Percentiles rank a stretch among this genome's conserved stretches.
Evolutionary conservation across 768 basidiomycete genomes (phyloP).

Genomic region (Agaricus blazei): DNA sequence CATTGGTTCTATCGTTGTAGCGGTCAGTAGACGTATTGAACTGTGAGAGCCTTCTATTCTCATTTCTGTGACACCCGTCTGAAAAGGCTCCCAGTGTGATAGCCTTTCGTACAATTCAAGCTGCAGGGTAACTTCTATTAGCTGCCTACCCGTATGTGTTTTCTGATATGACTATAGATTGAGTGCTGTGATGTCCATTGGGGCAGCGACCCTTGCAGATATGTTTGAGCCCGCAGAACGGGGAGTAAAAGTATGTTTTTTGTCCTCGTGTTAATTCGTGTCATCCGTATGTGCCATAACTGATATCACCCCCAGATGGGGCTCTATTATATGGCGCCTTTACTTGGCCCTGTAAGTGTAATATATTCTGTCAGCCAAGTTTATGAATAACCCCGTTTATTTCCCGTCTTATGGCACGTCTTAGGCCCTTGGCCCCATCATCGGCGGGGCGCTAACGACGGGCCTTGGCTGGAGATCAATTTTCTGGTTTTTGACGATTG

Average conservation of each 20-base stretch:
- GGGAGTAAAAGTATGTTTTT: conserved; percentile 48
- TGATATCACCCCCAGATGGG: conserved; percentile 46
- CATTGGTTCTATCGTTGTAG: conserved; percentile 51
- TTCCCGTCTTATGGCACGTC: neutral
- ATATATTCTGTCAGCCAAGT: conserved; percentile 5
- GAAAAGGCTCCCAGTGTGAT: conserved; percentile 38
- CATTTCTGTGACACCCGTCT: neutral
- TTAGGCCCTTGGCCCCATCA: conserved; percentile 58
- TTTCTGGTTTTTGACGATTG: conserved; percentile 77
- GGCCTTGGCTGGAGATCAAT: conserved; percentile 73
- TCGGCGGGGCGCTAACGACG: conserved; percentile 66
- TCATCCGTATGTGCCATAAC: neutral
- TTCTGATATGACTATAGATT: conserved; percentile 32
- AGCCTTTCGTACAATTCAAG: conserved; percentile 66
- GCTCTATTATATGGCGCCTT: conserved; percentile 72
- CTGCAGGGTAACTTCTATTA: conserved; percentile 43
- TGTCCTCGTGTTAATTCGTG: neutral
- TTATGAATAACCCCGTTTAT: neutral
- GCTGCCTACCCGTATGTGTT: neutral
- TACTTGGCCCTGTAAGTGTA: conserved; percentile 56
- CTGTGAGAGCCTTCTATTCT: conserved; percentile 25
- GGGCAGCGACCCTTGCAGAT: conserved; percentile 75
- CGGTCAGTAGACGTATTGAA: conserved; percentile 47
- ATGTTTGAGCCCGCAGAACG: conserved; percentile 72
- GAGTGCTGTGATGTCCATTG: conserved; percentile 64